phyloP scores from a whole-genome alignment of 352 stramenopile genomes.

The Phytopythium vexans region DNA sequence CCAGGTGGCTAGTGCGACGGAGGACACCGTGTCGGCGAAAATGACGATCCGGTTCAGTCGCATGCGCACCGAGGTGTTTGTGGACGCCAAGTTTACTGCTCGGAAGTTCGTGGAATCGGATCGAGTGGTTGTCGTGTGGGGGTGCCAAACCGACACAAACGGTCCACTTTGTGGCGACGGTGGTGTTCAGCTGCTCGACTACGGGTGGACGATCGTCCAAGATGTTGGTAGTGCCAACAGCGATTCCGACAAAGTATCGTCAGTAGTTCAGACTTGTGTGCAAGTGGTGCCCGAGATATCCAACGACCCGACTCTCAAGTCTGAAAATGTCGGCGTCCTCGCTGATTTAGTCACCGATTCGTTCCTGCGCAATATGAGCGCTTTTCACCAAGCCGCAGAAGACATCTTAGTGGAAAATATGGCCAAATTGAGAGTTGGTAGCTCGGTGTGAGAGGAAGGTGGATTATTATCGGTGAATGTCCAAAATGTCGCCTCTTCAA shows the following conservation, averaged over 20 bases:
- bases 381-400: conserved; percentile 7
- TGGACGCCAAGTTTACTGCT: conserved; percentile 2
- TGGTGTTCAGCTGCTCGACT: conserved; percentile 15
- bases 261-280: neutral
- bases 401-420: conserved; percentile 8
- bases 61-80: neutral
- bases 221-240: neutral
- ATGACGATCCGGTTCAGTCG: neutral
- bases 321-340: conserved; percentile 2
- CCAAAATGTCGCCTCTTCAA: too few relatives aligned
- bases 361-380: conserved; percentile 10
- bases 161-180: conserved; percentile 4
- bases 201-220: conserved; percentile 20
- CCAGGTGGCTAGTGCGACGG: neutral
- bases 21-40: neutral
- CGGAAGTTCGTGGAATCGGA: conserved; percentile 8
- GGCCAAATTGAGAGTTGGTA: too few relatives aligned
- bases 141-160: conserved; percentile 10
- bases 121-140: conserved; percentile 17
- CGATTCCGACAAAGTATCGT: neutral
- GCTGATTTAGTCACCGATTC: conserved; percentile 8
- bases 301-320: neutral
- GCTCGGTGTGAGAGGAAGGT: too few relatives aligned
- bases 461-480: too few relatives aligned
- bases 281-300: neutral